phyloP scores from a whole-genome alignment of 2,329 filamentous ascomycete genomes.

The Pseudogymnoascus destructans region DNA sequence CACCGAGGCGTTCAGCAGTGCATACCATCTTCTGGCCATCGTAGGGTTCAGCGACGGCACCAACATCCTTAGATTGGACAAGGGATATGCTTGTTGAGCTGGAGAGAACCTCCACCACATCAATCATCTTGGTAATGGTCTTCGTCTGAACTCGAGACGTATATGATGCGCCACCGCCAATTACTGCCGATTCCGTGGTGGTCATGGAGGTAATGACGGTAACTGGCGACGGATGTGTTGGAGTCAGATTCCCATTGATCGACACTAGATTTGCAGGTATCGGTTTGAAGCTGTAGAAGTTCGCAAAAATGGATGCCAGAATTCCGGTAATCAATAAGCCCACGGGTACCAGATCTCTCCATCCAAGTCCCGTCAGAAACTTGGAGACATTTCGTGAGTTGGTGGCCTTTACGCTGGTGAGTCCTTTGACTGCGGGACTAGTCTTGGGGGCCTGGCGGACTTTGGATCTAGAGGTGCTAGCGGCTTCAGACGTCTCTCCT shows the following conservation, averaged over 20 bases:
- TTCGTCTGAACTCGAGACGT: slow-evolving; percentile 13
- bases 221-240: slow-evolving; percentile 22
- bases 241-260: slow-evolving; percentile 15
- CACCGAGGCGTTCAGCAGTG: slow-evolving; percentile 33
- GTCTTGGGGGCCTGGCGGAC: not conserved
- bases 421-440: not conserved
- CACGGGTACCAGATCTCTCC: not conserved
- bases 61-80: slow-evolving; percentile 30
- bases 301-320: slow-evolving; percentile 18
- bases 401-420: not conserved
- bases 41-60: slow-evolving; percentile 17
- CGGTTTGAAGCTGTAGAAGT: slow-evolving; percentile 25
- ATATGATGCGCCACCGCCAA: not conserved
- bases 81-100: slow-evolving; percentile 29
- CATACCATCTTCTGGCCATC: slow-evolving; percentile 28
- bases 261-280: slow-evolving; percentile 20
- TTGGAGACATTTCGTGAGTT: not conserved
- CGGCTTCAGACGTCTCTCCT: not conserved
- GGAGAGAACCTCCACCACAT: slow-evolving; percentile 25
- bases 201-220: slow-evolving; percentile 18
- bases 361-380: not conserved
- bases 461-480: not conserved
- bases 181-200: slow-evolving; percentile 14
- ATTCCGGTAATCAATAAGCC: slow-evolving; percentile 5
- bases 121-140: slow-evolving; percentile 24